A percentile compares a stretch with the other conserved stretches of the same genome.
phyloP scores from a whole-genome alignment of 1,284 basidiomycete species.

The Waitea zeae region DNA sequence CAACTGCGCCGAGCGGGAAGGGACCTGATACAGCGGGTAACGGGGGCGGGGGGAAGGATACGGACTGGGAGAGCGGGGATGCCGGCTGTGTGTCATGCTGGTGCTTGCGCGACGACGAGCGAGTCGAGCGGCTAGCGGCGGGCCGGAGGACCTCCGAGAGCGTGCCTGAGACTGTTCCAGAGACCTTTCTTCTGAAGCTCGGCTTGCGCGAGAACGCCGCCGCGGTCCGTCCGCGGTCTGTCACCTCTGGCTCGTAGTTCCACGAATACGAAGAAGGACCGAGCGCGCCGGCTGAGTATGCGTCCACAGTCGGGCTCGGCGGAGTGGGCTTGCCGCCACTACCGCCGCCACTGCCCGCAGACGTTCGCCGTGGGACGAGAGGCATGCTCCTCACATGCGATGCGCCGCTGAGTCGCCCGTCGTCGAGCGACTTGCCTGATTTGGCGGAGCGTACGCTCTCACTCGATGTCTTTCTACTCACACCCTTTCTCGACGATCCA shows the following conservation, averaged over 20 bases:
- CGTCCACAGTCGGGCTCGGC: not conserved
- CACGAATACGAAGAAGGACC: not conserved
- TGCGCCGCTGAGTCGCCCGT: slow-evolving; percentile 5
- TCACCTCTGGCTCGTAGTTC: slow-evolving; percentile 12
- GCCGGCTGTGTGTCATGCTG: slow-evolving; percentile 4
- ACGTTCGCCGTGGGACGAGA: no score
- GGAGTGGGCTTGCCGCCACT: no score
- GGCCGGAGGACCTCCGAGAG: no score
- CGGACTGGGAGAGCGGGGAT: slow-evolving; percentile 1
- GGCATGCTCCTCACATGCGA: slow-evolving; percentile 1
- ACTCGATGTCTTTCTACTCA: slow-evolving; percentile 16
- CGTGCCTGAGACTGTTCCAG: no score
- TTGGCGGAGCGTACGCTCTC: slow-evolving; percentile 24
- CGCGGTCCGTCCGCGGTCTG: slow-evolving; percentile 22
- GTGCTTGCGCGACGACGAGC: slow-evolving; percentile 18
- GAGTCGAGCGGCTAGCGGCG: slow-evolving; percentile 17
- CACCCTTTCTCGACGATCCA: no score
- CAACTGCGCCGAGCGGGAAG: slow-evolving; percentile 4
- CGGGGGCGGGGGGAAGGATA: no score
- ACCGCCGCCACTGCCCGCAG: no score
- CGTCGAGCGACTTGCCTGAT: slow-evolving; percentile 16
- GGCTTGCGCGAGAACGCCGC: slow-evolving; percentile 19
- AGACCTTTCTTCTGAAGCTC: slow-evolving; percentile 18
- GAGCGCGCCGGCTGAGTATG: not conserved
- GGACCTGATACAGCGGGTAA: no score